Percentiles rank a stretch among this genome's conserved stretches.
phyloP scores from a whole-genome alignment of 2,329 filamentous ascomycete species.

The Phialophora verrucosa region DNA sequence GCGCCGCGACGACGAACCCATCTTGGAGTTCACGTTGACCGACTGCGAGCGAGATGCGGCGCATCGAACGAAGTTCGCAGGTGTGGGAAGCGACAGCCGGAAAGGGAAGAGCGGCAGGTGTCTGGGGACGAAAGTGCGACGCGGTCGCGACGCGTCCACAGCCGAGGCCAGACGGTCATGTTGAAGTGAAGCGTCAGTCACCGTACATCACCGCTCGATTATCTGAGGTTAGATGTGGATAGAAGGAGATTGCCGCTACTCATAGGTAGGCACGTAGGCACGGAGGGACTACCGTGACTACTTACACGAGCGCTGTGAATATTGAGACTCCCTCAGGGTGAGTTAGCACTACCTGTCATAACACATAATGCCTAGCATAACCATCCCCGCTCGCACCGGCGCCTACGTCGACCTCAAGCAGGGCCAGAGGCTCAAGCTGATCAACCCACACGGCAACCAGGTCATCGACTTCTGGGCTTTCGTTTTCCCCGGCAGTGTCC shows the following conservation, averaged over 20 bases:
- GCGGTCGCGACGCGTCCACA: not conserved
- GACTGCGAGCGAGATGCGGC: not conserved
- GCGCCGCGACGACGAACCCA: conserved; percentile 24
- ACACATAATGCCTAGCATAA: conserved; percentile 38
- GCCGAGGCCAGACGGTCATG: not conserved
- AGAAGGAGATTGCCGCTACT: not conserved
- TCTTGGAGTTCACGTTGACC: not conserved
- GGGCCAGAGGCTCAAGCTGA: conserved; percentile 52
- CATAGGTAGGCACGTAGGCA: not conserved
- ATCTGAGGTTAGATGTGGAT: not conserved
- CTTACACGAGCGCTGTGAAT: not conserved
- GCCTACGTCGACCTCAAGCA: conserved; percentile 47
- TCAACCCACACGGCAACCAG: conserved; percentile 56
- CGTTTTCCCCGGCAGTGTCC: conserved; percentile 40
- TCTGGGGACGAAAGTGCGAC: not conserved
- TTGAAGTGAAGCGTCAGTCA: not conserved
- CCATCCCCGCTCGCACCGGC: conserved; percentile 52
- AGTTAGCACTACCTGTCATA: not conserved
- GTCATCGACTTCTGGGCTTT: conserved; percentile 59
- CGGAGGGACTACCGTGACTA: not conserved
- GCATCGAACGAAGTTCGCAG: not conserved
- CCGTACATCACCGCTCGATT: not conserved
- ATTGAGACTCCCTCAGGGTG: not conserved
- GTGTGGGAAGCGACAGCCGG: not conserved
- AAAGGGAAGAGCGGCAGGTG: not conserved